Percentiles rank a stretch among this genome's conserved stretches.
These are phyloP conservation scores for Bolboschoenoplectus hybrid DNA, from an alignment of 202 grass and related monocot genomes.

Conservation along the genomic window DNA sequence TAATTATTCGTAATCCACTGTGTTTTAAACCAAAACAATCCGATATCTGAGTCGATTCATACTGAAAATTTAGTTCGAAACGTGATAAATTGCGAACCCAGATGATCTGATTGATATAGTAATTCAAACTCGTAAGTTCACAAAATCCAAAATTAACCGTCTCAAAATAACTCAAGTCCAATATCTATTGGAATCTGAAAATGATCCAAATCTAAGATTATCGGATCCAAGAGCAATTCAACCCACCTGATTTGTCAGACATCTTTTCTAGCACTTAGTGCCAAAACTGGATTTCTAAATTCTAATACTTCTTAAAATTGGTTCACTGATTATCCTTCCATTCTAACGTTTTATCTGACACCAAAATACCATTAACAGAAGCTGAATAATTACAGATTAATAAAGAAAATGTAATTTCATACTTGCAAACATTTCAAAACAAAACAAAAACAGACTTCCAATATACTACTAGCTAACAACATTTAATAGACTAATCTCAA, in stretches of 20 bases:
- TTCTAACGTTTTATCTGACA: neutral
- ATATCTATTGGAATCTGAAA: no score
- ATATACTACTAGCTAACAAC: conserved; percentile 36
- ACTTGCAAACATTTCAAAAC: conserved; percentile 18
- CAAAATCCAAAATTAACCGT: no score
- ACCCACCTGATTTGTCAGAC: neutral
- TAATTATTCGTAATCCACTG: no score
- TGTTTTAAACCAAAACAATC: no score
- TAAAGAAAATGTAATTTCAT: conserved; percentile 8
- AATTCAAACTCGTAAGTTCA: no score
- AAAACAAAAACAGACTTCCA: conserved; percentile 7
- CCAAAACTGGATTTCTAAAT: neutral
- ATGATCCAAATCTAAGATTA: no score
- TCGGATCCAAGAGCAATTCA: no score
- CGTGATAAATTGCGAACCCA: no score
- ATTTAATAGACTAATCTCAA: conserved; percentile 27
- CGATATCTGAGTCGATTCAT: no score
- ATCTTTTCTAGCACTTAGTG: neutral
- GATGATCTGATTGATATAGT: no score
- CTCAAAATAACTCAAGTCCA: no score
- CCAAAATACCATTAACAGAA: conserved; percentile 31
- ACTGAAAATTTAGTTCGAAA: no score
- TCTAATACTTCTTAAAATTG: neutral
- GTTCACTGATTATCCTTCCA: neutral
- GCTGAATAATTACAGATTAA: conserved; percentile 24